Conservation (phyloP, 2,329 filamentous ascomycete genomes). For the Claviceps digitariae region DNA sequence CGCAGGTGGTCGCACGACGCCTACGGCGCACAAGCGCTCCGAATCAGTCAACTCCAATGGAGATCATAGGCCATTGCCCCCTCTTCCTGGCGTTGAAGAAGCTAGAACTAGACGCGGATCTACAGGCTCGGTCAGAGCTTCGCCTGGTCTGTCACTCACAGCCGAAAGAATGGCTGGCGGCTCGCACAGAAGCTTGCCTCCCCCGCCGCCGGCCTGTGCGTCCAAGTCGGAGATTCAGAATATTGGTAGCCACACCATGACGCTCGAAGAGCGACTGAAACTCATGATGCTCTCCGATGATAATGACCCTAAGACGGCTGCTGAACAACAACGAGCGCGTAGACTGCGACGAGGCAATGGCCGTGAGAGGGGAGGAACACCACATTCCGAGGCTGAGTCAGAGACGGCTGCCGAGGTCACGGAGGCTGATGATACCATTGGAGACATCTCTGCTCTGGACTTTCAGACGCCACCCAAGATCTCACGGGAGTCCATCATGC, state of each 20-base stretch:
- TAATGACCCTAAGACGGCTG: conserved; percentile 40
- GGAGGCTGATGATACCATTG: conserved; percentile 46
- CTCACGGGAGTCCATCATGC: conserved; percentile 84
- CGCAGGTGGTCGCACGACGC: conserved; percentile 26
- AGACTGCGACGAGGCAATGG: conserved; percentile 50
- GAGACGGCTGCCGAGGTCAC: conserved; percentile 22
- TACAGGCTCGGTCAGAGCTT: conserved; percentile 38
- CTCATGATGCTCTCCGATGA: conserved; percentile 79
- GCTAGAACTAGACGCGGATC: conserved; percentile 25
- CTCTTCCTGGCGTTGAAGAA: conserved; percentile 53
- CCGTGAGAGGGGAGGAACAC: conserved; percentile 36
- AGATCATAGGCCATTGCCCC: conserved; percentile 74
- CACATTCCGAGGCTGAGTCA: conserved; percentile 25
- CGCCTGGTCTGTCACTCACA: conserved; percentile 52
- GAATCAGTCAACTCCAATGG: conserved; percentile 67
- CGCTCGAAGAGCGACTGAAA: conserved; percentile 71
- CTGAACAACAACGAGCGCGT: conserved; percentile 54
- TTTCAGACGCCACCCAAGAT: conserved; percentile 64
- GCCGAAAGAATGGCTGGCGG: conserved; percentile 58
- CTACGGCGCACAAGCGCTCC: conserved; percentile 45
- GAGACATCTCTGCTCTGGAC: conserved; percentile 46
- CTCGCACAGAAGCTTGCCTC: conserved; percentile 55
- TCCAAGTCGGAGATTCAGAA: conserved; percentile 68
- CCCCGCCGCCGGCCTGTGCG: conserved; percentile 52
- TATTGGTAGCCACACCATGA: conserved; percentile 63